Evolutionary conservation across 176 grass and related monocot genomes (phyloP).

Genomic region (Oryza meridionalis): DNA sequence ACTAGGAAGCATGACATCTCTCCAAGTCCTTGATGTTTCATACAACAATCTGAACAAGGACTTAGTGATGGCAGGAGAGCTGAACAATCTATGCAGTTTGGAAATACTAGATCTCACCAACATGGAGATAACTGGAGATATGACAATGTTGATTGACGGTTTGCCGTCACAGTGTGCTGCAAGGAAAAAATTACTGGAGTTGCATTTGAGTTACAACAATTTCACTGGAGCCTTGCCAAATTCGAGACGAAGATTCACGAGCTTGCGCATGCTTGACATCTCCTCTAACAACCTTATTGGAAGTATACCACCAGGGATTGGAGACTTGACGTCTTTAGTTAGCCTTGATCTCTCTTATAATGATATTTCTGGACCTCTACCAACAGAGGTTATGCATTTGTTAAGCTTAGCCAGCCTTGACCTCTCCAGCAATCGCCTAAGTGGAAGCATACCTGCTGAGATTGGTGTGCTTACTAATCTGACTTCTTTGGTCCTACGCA

Average conservation of each 20-base stretch:
- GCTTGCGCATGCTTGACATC: not conserved
- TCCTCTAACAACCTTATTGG: not conserved
- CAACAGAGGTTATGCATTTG: too few species aligned
- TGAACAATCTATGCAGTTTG: conserved; percentile 38
- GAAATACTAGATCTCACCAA: not conserved
- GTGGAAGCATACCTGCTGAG: too few species aligned
- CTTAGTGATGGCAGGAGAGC: not conserved
- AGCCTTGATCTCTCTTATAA: too few species aligned
- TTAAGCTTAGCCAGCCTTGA: too few species aligned
- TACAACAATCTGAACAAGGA: not conserved
- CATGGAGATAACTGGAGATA: not conserved
- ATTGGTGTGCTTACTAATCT: too few species aligned
- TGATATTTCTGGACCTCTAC: too few species aligned
- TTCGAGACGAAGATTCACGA: not conserved
- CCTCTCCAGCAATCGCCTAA: too few species aligned
- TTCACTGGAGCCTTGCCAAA: conserved; percentile 30
- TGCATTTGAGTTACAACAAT: not conserved
- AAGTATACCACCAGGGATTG: too few species aligned
- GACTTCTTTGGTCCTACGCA: too few species aligned
- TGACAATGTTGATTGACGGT: not conserved
- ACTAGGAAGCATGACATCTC: conserved; percentile 1
- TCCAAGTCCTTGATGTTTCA: conserved; percentile 10
- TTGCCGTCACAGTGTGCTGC: not conserved
- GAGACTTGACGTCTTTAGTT: too few species aligned
- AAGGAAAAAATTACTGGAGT: not conserved